phyloP scores from a whole-genome alignment of 495 filamentous ascomycete genomes.

The Aspergillus panamensis region DNA sequence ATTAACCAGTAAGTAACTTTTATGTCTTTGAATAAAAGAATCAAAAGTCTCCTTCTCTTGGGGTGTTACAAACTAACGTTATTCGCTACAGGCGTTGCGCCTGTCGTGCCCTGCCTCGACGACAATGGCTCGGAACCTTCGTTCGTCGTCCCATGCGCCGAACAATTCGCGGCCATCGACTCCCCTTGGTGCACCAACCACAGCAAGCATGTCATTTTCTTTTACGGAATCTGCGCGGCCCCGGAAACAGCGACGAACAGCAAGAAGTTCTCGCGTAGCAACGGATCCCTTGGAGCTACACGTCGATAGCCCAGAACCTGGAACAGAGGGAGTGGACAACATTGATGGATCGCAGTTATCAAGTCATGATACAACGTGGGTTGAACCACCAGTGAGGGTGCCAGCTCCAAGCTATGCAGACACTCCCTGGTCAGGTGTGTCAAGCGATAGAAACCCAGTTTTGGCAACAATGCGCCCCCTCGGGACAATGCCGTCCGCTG shows the following conservation, averaged over 20 bases:
- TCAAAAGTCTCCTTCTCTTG: background rate
- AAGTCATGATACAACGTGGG: slow-evolving; percentile 53
- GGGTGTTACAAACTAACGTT: slow-evolving; percentile 14
- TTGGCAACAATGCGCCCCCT: slow-evolving; percentile 33
- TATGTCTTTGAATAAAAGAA: background rate
- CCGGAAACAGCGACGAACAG: slow-evolving; percentile 31
- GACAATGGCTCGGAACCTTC: slow-evolving; percentile 35
- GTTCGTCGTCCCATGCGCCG: slow-evolving; percentile 30
- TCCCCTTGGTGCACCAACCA: slow-evolving; percentile 18
- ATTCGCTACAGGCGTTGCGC: slow-evolving; percentile 18
- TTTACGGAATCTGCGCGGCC: slow-evolving; percentile 26
- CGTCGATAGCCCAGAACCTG: slow-evolving; percentile 9
- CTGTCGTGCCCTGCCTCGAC: slow-evolving; percentile 21
- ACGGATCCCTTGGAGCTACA: slow-evolving; percentile 19
- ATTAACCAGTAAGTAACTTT: slow-evolving; percentile 22
- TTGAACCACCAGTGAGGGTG: slow-evolving; percentile 63
- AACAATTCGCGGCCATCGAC: slow-evolving; percentile 32
- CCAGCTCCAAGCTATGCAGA: slow-evolving; percentile 70
- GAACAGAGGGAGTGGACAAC: background rate
- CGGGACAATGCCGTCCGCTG: slow-evolving; percentile 25
- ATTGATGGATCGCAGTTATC: slow-evolving; percentile 12
- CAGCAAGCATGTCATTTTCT: slow-evolving; percentile 17
- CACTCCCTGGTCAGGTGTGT: slow-evolving; percentile 37
- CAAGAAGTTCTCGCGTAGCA: slow-evolving; percentile 23
- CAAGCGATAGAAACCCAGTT: slow-evolving; percentile 25